These are phyloP conservation scores for Diaporthe amygdali DNA, from an alignment of 2,329 filamentous ascomycete species.

Conservation along the genomic window DNA sequence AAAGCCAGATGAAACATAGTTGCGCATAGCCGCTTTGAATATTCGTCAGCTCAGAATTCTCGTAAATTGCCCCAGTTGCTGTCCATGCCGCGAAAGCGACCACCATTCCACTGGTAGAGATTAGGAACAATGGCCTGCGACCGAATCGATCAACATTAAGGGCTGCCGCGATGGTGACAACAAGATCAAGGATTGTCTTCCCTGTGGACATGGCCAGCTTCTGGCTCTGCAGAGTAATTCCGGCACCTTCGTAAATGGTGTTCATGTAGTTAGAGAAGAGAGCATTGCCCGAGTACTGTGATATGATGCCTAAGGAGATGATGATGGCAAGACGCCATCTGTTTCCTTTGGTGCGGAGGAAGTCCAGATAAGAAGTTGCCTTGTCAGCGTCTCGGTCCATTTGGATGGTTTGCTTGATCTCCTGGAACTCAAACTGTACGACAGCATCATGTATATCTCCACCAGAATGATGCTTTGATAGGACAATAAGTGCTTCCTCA, in stretches of 20 bases:
- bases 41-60: constrained; percentile 42
- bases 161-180: constrained; percentile 57
- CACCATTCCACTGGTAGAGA: constrained; percentile 54
- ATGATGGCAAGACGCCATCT: constrained; percentile 64
- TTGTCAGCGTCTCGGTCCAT: constrained; percentile 55
- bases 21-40: constrained; percentile 56
- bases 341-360: constrained; percentile 65
- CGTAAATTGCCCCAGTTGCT: constrained; percentile 53
- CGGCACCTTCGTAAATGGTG: constrained; percentile 62
- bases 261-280: constrained; percentile 69
- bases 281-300: constrained; percentile 68
- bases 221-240: constrained; percentile 58
- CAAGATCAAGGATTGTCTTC: constrained; percentile 60
- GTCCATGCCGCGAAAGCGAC: constrained; percentile 52
- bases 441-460: constrained; percentile 59
- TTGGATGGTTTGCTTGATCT: constrained; percentile 66
- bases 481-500: constrained; percentile 64
- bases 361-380: constrained; percentile 60
- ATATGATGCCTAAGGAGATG: constrained; percentile 65
- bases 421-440: constrained; percentile 66
- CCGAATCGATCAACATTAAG: constrained; percentile 52
- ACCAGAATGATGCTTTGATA: constrained; percentile 69
- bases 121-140: constrained; percentile 54
- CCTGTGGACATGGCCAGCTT: constrained; percentile 53
- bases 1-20: constrained; percentile 64